Evolutionary conservation across 345 rosid species (phyloP), one percentile per base, ranked within the genome.

Genomic region (Populus alba): DNA sequence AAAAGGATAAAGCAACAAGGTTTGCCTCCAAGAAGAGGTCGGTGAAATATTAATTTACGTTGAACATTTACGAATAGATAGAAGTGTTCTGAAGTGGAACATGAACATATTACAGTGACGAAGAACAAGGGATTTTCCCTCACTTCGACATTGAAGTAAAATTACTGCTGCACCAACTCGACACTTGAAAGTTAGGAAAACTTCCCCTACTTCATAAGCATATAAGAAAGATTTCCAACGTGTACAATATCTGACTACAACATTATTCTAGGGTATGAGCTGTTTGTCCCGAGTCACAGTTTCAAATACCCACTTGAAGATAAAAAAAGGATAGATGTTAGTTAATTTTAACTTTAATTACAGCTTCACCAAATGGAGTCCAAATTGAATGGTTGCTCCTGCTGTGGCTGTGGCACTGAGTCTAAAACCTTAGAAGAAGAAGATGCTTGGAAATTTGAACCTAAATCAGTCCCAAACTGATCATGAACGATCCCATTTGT

Each of bases 321-420:
- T 76, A 11, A 39, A 39, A 68, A 68, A 6, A 49, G 43, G 39
- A 66, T 66, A 33, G 41, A 69, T 82, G 77, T 75, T 63, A 74
- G 77, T 73, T 63, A 76, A 84, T 70, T 41, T 77, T 4, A 61
- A 37, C 70, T 78, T 72, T 35, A n/a, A 69, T 27, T 13, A 77
- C 68, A 70, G 39, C 77, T 83, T 91, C 87, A 88, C 97, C 97
- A 87, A 41, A 90, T 83, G 85, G 95, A 89, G 92, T 92, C 97
- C 91, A 92, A 82, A 82, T 89, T 86, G 84, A 88, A 90, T 74
- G 90, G 87, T 88, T 92, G 97, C 89, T 92, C 97, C 90, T 80
- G 91, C 66, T 90, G 90, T 73, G 76, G 69, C 25, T 66, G 86
- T 18, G 75, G 75, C 70, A 72, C 63, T 15, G 87, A 47, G 13